Evolutionary conservation across 805 yeast genomes (phyloP).

Genomic region (Diddensiella santjacobensis): DNA sequence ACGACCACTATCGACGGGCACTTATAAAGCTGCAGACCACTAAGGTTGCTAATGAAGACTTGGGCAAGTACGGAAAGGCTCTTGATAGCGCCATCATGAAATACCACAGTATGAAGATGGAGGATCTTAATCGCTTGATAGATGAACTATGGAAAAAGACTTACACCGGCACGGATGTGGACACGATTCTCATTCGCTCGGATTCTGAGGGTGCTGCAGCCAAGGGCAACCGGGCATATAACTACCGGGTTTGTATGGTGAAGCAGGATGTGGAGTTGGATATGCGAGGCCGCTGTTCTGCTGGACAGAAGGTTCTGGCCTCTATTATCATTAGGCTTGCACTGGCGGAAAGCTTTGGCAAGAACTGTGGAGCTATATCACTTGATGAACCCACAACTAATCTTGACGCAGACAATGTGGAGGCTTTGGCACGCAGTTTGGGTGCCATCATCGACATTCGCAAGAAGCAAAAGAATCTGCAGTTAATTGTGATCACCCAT

Average conservation of each 20-base stretch:
- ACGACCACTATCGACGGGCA: constrained; percentile 59
- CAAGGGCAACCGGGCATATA: constrained; percentile 63
- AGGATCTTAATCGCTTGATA: constrained; percentile 79
- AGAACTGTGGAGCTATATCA: constrained; percentile 92
- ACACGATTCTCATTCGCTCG: constrained; percentile 78
- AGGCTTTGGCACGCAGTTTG: constrained; percentile 78
- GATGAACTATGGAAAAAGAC: constrained; percentile 94
- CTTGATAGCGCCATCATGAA: constrained; percentile 91
- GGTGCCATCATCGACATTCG: constrained; percentile 71
- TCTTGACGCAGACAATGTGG: constrained; percentile 83
- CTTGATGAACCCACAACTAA: constrained; percentile 98
- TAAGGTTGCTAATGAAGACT: constrained; percentile 71
- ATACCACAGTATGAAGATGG: constrained; percentile 87
- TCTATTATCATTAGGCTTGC: constrained; percentile 88
- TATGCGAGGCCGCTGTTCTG: constrained; percentile 97
- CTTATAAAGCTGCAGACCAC: constrained; percentile 76
- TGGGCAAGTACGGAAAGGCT: constrained; percentile 76
- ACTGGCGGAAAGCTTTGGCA: constrained; percentile 91
- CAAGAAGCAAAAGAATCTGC: constrained; percentile 79
- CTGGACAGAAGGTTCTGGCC: constrained; percentile 95
- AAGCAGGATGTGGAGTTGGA: constrained; percentile 89
- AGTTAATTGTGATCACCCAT: constrained; percentile 91
- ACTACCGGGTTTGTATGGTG: constrained; percentile 92
- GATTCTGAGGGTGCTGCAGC: constrained; percentile 51
- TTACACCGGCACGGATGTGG: constrained; percentile 93